Base-by-base conservation (phyloP, 441 rosid genomes). In the Pelargonium myrrhifolium region DNA sequence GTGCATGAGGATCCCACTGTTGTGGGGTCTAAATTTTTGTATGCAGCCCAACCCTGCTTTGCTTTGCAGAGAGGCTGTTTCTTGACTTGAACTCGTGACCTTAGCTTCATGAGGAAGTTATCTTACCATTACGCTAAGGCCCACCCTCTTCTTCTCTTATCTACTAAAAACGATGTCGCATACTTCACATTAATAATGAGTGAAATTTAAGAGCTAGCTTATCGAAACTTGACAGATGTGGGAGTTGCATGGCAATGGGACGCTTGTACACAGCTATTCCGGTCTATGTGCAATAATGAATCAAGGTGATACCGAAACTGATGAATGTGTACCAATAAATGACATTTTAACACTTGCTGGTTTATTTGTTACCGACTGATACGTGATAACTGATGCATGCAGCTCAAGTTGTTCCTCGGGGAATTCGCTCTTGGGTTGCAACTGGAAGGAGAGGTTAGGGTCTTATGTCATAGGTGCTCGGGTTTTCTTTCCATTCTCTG, bases 361-460 rank as follows among this genome's bases (percentile, higher is more conserved):
- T 31, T 14, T 11, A 9, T 64, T 61, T 66, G 56, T 14, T 64
- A 26, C 37, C 18, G 64, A 74, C 60, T 24, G 26, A 31, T 31
- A 31, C n/a, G 26, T 64, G 37, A 51, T 31, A 28, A 60, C 66
- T 70, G 14, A 0, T 40, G 66, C 51, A 62, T 67, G 82, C 85
- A 86, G 90, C 82, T 6, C 71, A 72, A 67, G 78, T 28, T 15
- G 73, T 1, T 74, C 65, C 84, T 18, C 72, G 51, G 62, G 95
- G 97, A 6, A 61, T 81, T 74, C 97, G 89, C 39, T 84, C 96
- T 60, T 93, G 97, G 97, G 80, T 93, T 69, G 96, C 97, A 4
- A 80, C 84, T 1, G 96, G 99, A 74, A 88, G 87, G 81, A 45
- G 43, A 76, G 96, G 92, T 86, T 17, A 26, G 31, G 35, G 12